Percentiles rank a stretch among this genome's conserved stretches.
Evolutionary conservation across 495 filamentous ascomycete genomes (phyloP).

Genomic region (Glonium stellatum): DNA sequence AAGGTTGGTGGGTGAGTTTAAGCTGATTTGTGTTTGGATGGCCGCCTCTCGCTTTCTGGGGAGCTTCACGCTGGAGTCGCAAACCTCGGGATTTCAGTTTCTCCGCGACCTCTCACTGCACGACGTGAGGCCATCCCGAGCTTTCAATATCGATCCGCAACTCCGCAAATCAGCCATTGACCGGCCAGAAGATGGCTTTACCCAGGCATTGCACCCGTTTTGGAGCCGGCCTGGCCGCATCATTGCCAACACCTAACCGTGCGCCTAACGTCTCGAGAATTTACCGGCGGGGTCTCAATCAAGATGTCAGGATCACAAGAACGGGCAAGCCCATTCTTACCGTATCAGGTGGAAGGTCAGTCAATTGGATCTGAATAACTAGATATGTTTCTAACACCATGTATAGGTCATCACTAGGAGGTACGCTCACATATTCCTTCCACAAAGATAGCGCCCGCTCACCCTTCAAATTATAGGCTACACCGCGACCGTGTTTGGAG

Average conservation of each 20-base stretch:
- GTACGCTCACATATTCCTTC: slow-evolving; percentile 42
- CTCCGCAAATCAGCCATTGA: slow-evolving; percentile 21
- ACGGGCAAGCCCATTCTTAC: slow-evolving; percentile 40
- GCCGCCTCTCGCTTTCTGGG: no score
- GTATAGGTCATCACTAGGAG: slow-evolving; percentile 71
- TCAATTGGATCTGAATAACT: slow-evolving; percentile 4
- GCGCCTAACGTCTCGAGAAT: slow-evolving; percentile 8
- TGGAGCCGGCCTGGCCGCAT: slow-evolving; percentile 19
- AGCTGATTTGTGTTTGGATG: not conserved
- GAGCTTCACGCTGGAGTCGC: no score
- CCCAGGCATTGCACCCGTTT: slow-evolving; percentile 26
- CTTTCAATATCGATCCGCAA: slow-evolving; percentile 6
- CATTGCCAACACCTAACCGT: slow-evolving; percentile 5
- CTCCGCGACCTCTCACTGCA: not conserved
- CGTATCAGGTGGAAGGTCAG: slow-evolving; percentile 37
- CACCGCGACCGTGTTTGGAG: slow-evolving; percentile 95
- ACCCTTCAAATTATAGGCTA: slow-evolving; percentile 51
- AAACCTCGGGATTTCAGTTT: no score
- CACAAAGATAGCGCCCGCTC: slow-evolving; percentile 18
- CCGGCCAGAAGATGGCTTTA: slow-evolving; percentile 22
- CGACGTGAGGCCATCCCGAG: slow-evolving; percentile 3
- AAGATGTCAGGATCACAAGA: slow-evolving; percentile 39
- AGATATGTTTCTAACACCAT: not conserved
- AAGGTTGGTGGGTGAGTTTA: not conserved
- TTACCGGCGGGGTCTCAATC: slow-evolving; percentile 21